phyloP scores from a whole-genome alignment of 371 early-diverging fungal genomes.

The Actinomortierella ambigua region DNA sequence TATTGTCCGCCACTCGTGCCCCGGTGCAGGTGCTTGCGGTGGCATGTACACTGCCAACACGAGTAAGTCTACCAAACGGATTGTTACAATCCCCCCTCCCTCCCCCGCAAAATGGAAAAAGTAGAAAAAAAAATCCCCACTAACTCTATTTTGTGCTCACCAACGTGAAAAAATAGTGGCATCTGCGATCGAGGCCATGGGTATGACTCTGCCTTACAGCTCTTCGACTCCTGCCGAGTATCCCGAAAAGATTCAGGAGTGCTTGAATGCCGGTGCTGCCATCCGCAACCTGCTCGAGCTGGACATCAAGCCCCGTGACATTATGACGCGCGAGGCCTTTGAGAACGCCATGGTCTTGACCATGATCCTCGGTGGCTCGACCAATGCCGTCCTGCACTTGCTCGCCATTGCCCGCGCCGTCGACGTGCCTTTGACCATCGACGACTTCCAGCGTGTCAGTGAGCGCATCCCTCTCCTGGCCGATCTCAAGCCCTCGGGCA shows the following conservation, averaged over 20 bases:
- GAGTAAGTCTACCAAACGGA: conserved; percentile 55
- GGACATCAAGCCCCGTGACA: conserved; percentile 91
- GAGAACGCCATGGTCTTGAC: conserved; percentile 93
- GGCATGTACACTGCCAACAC: conserved; percentile 99
- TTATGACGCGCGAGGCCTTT: conserved; percentile 92
- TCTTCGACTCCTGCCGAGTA: conserved; percentile 91
- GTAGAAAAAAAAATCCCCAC: neutral
- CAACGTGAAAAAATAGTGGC: conserved; percentile 68
- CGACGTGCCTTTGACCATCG: conserved; percentile 79
- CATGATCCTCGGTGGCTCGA: conserved; percentile 96
- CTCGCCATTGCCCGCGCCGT: conserved; percentile 91
- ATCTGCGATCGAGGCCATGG: conserved; percentile 95
- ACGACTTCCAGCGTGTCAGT: conserved; percentile 92
- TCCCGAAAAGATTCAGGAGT: conserved; percentile 88
- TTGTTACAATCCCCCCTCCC: neutral
- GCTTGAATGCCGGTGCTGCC: conserved; percentile 79
- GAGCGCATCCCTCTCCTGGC: conserved; percentile 93
- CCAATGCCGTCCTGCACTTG: conserved; percentile 96
- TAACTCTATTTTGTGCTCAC: conserved; percentile 2
- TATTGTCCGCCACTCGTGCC: conserved; percentile 90
- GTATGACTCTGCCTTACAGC: conserved; percentile 94
- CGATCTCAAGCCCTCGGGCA: conserved; percentile 96
- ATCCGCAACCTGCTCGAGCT: conserved; percentile 86
- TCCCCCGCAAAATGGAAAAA: neutral
- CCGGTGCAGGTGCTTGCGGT: conserved; percentile 97